Percentiles rank a stretch among this genome's conserved stretches.
phyloP scores from a whole-genome alignment of 2,329 filamentous ascomycete species.

The Apiospora malaysiana region DNA sequence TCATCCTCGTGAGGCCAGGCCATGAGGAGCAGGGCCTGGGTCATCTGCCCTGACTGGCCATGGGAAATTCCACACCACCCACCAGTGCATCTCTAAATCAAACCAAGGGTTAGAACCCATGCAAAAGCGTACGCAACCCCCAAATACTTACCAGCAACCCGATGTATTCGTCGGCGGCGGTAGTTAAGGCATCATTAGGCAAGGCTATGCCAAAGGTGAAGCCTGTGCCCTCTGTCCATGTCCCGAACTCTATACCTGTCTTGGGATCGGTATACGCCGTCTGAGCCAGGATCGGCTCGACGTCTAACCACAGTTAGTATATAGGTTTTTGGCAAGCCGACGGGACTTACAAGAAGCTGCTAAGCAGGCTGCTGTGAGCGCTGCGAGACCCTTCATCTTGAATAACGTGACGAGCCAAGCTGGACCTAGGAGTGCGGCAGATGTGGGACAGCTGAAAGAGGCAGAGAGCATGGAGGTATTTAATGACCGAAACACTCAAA shows the following conservation, averaged over 20 bases:
- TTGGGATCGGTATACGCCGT: constrained; percentile 38
- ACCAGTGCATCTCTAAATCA: constrained; percentile 35
- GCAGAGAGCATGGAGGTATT: constrained; percentile 5
- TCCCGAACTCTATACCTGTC: constrained; percentile 39
- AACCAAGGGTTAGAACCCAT: neutral
- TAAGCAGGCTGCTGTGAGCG: constrained; percentile 37
- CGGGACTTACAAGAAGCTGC: constrained; percentile 37
- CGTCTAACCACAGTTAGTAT: constrained; percentile 26
- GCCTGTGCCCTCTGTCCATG: constrained; percentile 33
- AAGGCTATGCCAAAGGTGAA: constrained; percentile 38
- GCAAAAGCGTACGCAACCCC: neutral
- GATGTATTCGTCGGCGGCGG: constrained; percentile 38
- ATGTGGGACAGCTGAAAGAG: constrained; percentile 4
- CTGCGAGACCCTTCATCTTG: constrained; percentile 37
- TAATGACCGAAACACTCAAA: neutral
- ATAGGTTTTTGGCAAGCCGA: neutral
- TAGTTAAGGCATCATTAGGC: constrained; percentile 38
- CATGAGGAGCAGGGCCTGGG: constrained; percentile 47
- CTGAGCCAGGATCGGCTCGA: constrained; percentile 35
- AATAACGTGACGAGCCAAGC: neutral
- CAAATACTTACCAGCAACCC: constrained; percentile 36
- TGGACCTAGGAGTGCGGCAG: neutral
- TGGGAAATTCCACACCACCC: constrained; percentile 41
- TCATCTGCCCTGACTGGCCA: constrained; percentile 42
- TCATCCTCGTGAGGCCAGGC: constrained; percentile 61